Conservation (phyloP, 2,329 filamentous ascomycete genomes). For the Pseudofabraea citricarpa region DNA sequence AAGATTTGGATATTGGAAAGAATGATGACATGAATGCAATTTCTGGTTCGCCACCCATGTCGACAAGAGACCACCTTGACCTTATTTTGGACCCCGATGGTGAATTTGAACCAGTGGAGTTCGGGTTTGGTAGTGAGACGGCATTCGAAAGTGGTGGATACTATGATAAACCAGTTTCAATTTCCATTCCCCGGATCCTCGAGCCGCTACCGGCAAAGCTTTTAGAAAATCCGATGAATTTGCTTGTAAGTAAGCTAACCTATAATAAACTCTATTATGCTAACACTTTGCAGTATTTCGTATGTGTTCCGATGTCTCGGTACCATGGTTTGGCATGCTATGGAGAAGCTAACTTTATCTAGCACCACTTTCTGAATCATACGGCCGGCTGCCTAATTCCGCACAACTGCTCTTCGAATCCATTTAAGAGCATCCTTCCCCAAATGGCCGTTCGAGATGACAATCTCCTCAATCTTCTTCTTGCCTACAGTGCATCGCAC, state of each 20-base stretch:
- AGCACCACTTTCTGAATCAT: slow-evolving; percentile 68
- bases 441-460: slow-evolving; percentile 63
- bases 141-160: slow-evolving; percentile 59
- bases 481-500: slow-evolving; percentile 83
- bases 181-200: slow-evolving; percentile 46
- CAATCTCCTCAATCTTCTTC: slow-evolving; percentile 69
- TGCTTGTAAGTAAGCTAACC: slow-evolving; percentile 40
- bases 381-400: slow-evolving; percentile 60
- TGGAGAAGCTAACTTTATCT: no score
- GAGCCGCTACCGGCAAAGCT: slow-evolving; percentile 47
- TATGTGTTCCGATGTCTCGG: no score
- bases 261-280: slow-evolving; percentile 9
- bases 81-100: slow-evolving; percentile 26
- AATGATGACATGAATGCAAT: slow-evolving; percentile 70
- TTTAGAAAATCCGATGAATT: slow-evolving; percentile 71
- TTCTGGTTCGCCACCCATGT: slow-evolving; percentile 37
- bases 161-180: slow-evolving; percentile 63
- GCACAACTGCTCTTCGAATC: slow-evolving; percentile 47
- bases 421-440: slow-evolving; percentile 44
- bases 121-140: slow-evolving; percentile 44
- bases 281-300: no score
- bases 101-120: slow-evolving; percentile 35
- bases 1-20: slow-evolving; percentile 63
- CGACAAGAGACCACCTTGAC: slow-evolving; percentile 15
- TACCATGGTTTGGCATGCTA: no score